phyloP scores from a whole-genome alignment of 2,329 filamentous ascomycete species.

The Hymenoscyphus occultus region DNA sequence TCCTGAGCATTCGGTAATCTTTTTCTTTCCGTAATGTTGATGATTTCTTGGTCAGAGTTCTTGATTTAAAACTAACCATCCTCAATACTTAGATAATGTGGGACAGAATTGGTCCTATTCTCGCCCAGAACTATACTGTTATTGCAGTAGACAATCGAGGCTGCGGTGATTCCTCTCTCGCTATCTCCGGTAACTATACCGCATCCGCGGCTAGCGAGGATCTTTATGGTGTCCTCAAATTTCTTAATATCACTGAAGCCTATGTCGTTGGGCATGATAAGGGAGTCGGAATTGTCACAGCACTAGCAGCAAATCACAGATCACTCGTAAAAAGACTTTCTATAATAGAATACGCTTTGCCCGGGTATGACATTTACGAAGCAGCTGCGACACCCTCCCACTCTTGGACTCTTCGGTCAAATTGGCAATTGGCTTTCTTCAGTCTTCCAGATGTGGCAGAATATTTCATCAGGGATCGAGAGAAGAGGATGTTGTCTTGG shows the following conservation, averaged over 20 bases:
- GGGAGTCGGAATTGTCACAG: slow-evolving; percentile 42
- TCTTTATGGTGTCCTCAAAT: slow-evolving; percentile 42
- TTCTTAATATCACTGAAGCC: slow-evolving; percentile 42
- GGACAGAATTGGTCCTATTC: slow-evolving; percentile 43
- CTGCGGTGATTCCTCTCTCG: slow-evolving; percentile 39
- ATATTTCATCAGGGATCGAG: slow-evolving; percentile 44
- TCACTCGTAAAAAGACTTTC: slow-evolving; percentile 38
- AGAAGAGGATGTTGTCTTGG: slow-evolving; percentile 44
- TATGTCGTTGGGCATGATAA: slow-evolving; percentile 48
- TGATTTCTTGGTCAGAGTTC: background rate
- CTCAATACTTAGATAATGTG: slow-evolving; percentile 24
- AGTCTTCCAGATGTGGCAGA: slow-evolving; percentile 45
- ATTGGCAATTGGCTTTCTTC: slow-evolving; percentile 46
- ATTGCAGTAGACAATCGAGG: slow-evolving; percentile 49
- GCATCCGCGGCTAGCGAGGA: slow-evolving; percentile 36
- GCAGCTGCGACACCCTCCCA: slow-evolving; percentile 32
- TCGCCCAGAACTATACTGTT: slow-evolving; percentile 42
- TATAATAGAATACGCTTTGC: slow-evolving; percentile 42
- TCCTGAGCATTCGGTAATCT: slow-evolving; percentile 50
- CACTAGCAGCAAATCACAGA: slow-evolving; percentile 41
- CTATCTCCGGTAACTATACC: background rate
- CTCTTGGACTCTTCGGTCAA: slow-evolving; percentile 42
- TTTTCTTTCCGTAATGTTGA: background rate
- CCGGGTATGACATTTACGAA: slow-evolving; percentile 42
- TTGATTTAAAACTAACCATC: background rate